These are phyloP conservation scores for Penicillium nordicum DNA, from an alignment of 2,329 filamentous ascomycete species.

Conservation along the genomic window DNA sequence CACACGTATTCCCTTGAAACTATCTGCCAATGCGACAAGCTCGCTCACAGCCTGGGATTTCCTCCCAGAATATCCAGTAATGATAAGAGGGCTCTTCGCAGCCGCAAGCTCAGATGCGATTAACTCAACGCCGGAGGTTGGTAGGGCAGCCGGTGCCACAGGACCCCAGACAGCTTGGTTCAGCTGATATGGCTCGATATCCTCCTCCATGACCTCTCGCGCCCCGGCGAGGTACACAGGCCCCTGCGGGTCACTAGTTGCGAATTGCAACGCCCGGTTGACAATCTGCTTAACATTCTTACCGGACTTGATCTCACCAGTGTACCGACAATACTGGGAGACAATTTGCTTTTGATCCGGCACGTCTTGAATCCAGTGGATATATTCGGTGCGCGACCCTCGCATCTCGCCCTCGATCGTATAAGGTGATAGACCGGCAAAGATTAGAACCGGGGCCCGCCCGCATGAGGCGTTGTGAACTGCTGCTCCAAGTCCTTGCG, in stretches of 20 bases:
- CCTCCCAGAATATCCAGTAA: conserved; percentile 52
- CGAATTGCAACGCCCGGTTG: conserved; percentile 78
- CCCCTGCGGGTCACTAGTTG: conserved; percentile 70
- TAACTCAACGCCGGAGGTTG: conserved; percentile 44
- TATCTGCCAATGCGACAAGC: conserved; percentile 48
- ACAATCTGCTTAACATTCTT: conserved; percentile 87
- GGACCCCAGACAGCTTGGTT: conserved; percentile 68
- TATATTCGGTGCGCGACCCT: conserved; percentile 76
- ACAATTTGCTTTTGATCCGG: conserved; percentile 79
- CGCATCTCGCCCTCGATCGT: conserved; percentile 74
- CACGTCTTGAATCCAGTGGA: conserved; percentile 83
- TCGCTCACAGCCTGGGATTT: conserved; percentile 42
- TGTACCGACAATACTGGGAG: conserved; percentile 79
- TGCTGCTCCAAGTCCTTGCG: conserved; percentile 71
- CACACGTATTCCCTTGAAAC: conserved; percentile 48
- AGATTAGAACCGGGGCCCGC: conserved; percentile 70
- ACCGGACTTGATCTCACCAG: conserved; percentile 77
- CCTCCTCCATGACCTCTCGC: conserved; percentile 80
- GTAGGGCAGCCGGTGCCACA: conserved; percentile 64
- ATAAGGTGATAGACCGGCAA: conserved; percentile 73
- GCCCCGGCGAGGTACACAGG: conserved; percentile 77
- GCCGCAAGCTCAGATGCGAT: conserved; percentile 45
- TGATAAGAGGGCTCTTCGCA: conserved; percentile 48
- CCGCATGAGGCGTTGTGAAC: conserved; percentile 77
- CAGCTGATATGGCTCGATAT: conserved; percentile 69